A percentile compares a stretch with the other conserved stretches of the same genome.
Conservation (phyloP, 2,329 filamentous ascomycete species). For the Chaetomium sp. region DNA sequence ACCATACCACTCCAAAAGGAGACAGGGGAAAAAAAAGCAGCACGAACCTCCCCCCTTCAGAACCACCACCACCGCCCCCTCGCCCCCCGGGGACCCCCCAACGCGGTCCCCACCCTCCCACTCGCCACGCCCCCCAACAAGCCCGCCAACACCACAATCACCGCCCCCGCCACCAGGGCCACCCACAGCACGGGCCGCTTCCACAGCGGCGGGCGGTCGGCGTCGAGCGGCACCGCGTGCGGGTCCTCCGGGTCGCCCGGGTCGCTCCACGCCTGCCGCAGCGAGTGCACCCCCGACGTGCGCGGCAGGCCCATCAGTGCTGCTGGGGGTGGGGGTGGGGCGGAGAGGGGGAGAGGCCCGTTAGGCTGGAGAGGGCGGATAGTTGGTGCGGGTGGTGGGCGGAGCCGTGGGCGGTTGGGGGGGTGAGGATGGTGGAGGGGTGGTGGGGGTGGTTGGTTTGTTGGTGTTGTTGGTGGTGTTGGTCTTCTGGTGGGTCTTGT, state of each 20-base stretch:
- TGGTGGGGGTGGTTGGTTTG: neutral
- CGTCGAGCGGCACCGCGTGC: neutral
- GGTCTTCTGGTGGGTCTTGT: neutral
- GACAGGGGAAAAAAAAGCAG: neutral
- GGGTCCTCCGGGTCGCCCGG: neutral
- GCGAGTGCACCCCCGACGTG: slow-evolving; percentile 23
- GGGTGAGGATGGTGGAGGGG: neutral
- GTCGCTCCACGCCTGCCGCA: slow-evolving; percentile 27
- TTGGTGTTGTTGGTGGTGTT: neutral
- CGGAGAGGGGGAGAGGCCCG: neutral
- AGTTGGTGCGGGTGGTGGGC: slow-evolving; percentile 1
- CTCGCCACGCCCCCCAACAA: slow-evolving; percentile 27
- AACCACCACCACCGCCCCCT: slow-evolving; percentile 16
- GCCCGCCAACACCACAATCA: slow-evolving; percentile 28
- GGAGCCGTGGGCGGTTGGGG: neutral
- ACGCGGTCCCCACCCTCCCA: slow-evolving; percentile 25
- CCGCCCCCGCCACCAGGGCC: slow-evolving; percentile 9
- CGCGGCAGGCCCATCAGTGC: neutral
- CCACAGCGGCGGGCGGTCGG: slow-evolving; percentile 11
- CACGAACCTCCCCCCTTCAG: neutral
- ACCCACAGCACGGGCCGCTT: slow-evolving; percentile 24
- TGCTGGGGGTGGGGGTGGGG: neutral
- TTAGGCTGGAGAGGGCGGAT: neutral
- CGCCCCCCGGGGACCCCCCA: slow-evolving; percentile 18
- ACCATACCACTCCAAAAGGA: neutral